Evolutionary conservation across 192 early-diverging fungal genomes (phyloP).

Genomic region (Obelidium mucronatum): DNA sequence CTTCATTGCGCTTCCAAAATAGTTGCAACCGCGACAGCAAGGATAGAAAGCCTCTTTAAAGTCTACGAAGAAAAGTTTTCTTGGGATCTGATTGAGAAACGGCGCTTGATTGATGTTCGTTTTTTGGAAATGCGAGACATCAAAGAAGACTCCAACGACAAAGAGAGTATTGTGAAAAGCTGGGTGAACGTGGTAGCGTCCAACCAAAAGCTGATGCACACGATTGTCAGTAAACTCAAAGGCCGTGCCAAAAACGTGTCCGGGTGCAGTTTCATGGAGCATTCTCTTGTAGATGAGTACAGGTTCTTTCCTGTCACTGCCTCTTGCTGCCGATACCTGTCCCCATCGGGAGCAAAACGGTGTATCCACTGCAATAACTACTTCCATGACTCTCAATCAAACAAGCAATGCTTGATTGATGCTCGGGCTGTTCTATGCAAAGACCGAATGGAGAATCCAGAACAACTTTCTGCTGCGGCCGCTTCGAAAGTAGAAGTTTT

Average conservation of each 20-base stretch:
- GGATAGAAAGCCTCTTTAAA: neutral
- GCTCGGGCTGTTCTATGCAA: conserved; percentile 22
- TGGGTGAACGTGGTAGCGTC: conserved; percentile 22
- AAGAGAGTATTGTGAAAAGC: neutral
- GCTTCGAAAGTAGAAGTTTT: neutral
- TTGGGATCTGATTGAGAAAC: conserved; percentile 8
- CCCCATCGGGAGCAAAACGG: neutral
- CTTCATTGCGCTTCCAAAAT: neutral
- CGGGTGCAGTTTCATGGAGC: conserved; percentile 16
- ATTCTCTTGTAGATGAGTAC: conserved; percentile 10
- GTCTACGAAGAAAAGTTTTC: conserved; percentile 25
- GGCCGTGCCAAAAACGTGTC: conserved; percentile 14
- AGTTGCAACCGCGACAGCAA: neutral
- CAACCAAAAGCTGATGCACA: conserved; percentile 14
- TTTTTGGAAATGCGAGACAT: conserved; percentile 5
- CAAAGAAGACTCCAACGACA: neutral
- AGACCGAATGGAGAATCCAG: conserved; percentile 17
- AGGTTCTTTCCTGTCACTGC: conserved; percentile 11
- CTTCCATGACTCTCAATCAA: conserved; percentile 16
- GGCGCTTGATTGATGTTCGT: neutral
- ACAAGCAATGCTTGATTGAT: conserved; percentile 8
- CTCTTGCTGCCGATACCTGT: neutral
- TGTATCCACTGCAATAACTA: conserved; percentile 11
- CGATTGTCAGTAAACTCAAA: conserved; percentile 19
- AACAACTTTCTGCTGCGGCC: neutral